Conservation (phyloP, 495 filamentous ascomycete species). For the Trichoderma gamsii region DNA sequence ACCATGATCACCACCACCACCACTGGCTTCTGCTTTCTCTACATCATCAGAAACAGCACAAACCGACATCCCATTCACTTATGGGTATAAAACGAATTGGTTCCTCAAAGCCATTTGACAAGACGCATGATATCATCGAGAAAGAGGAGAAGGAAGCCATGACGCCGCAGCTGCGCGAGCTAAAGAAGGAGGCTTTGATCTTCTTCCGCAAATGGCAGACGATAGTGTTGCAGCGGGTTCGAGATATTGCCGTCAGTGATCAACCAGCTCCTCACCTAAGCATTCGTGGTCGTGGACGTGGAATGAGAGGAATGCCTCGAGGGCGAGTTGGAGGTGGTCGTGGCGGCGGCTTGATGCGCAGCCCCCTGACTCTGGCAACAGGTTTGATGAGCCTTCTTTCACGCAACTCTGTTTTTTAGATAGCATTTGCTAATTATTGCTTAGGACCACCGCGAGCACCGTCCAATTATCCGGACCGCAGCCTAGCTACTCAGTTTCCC, state of each 20-base stretch:
- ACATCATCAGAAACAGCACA: slow-evolving; percentile 23
- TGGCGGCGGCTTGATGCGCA: not conserved
- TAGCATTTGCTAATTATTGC: not conserved
- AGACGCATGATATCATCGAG: slow-evolving; percentile 16
- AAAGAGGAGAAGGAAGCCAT: slow-evolving; percentile 24
- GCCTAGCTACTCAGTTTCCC: slow-evolving; percentile 38
- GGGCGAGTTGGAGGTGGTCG: slow-evolving; percentile 22
- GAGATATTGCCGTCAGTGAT: slow-evolving; percentile 37
- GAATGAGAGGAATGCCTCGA: slow-evolving; percentile 25
- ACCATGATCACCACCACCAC: slow-evolving; percentile 21
- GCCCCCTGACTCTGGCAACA: slow-evolving; percentile 9
- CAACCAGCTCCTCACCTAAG: not conserved
- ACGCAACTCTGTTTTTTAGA: not conserved
- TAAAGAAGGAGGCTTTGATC: slow-evolving; percentile 37
- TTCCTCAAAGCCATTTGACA: slow-evolving; percentile 7
- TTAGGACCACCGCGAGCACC: slow-evolving; percentile 14
- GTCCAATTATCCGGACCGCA: slow-evolving; percentile 31
- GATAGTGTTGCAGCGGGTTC: slow-evolving; percentile 30
- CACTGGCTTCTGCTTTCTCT: slow-evolving; percentile 29
- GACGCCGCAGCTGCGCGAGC: slow-evolving; percentile 33
- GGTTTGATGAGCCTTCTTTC: not conserved
- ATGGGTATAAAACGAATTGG: not conserved
- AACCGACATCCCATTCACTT: slow-evolving; percentile 7
- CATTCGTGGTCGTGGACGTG: slow-evolving; percentile 7
- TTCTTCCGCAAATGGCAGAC: slow-evolving; percentile 43